Evolutionary conservation across 23 red algal species (phyloP).

Genomic region (Pyropia yezoensis): DNA sequence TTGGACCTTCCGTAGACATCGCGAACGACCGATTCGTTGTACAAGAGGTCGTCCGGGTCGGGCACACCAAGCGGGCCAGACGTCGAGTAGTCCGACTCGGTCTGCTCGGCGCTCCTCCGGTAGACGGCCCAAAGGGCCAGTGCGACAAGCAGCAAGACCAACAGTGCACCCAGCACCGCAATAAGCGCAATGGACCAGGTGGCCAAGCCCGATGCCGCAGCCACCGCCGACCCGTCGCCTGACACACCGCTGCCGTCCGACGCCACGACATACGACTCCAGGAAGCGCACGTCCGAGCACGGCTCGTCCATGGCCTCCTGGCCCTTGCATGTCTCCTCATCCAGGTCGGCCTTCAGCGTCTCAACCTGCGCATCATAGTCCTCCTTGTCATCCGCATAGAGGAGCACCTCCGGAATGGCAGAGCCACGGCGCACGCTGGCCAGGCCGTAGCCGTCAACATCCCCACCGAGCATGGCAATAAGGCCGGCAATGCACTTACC

Average conservation of each 20-base stretch:
- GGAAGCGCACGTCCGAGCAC: conserved; percentile 26
- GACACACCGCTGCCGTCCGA: conserved; percentile 3
- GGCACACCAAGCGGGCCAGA: conserved; percentile 50
- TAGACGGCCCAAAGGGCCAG: conserved; percentile 27
- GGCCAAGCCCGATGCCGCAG: conserved; percentile 10
- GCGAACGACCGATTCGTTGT: conserved; percentile 64
- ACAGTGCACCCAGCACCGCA: conserved; percentile 23
- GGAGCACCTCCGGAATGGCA: no score
- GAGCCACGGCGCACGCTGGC: no score
- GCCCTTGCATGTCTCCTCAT: conserved; percentile 15
- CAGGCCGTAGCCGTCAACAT: no score
- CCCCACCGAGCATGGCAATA: no score
- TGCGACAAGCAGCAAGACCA: conserved; percentile 37
- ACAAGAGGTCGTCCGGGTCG: conserved; percentile 52
- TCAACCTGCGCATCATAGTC: no score
- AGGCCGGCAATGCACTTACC: no score
- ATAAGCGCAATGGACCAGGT: conserved; percentile 56
- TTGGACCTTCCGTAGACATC: conserved; percentile 44
- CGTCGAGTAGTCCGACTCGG: conserved; percentile 48
- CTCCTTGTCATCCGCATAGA: no score
- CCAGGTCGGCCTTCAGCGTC: no score
- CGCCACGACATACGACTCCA: conserved; percentile 2
- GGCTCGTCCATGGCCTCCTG: conserved; percentile 12
- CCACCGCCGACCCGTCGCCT: background rate
- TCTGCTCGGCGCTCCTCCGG: conserved; percentile 16